Conservation (phyloP, 2,329 filamentous ascomycete genomes). For the Paraphaeosphaeria minitans region DNA sequence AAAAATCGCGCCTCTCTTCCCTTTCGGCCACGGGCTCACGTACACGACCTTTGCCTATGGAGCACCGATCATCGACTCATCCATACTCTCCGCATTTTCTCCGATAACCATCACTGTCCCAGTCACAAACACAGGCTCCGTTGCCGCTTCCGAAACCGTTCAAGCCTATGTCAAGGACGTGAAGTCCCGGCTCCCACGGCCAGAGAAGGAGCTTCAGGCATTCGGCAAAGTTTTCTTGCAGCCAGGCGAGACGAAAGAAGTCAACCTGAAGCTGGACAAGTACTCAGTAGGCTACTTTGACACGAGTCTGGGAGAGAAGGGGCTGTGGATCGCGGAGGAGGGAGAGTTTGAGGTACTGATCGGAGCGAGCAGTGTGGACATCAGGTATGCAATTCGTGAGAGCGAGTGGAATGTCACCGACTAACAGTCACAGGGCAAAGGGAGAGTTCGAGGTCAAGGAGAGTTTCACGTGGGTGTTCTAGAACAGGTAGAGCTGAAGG, state of each 20-base stretch:
- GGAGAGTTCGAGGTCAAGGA: conserved; percentile 1
- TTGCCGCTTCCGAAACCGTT: conserved; percentile 67
- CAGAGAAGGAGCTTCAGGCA: conserved; percentile 72
- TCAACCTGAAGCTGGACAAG: conserved; percentile 48
- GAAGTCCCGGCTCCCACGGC: conserved; percentile 66
- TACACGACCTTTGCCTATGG: conserved; percentile 76
- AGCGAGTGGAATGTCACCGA: not conserved
- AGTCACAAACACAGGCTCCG: conserved; percentile 62
- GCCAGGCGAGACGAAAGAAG: conserved; percentile 44
- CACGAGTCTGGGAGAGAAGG: conserved; percentile 52
- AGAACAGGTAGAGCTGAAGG: not conserved
- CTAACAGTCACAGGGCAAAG: not conserved
- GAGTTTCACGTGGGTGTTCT: conserved; percentile 9
- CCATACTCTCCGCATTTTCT: conserved; percentile 53
- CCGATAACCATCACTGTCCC: conserved; percentile 55
- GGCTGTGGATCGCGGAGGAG: conserved; percentile 69
- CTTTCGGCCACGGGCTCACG: conserved; percentile 78
- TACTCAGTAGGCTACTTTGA: conserved; percentile 66
- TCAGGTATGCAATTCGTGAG: conserved; percentile 56
- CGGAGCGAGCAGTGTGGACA: conserved; percentile 66
- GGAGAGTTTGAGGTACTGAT: conserved; percentile 66
- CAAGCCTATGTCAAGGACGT: conserved; percentile 71
- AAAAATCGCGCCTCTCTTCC: conserved; percentile 66
- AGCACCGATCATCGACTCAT: conserved; percentile 58
- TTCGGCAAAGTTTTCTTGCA: conserved; percentile 58